phyloP scores from a whole-genome alignment of 108 stramenopile species.

The Fistulifera solaris region DNA sequence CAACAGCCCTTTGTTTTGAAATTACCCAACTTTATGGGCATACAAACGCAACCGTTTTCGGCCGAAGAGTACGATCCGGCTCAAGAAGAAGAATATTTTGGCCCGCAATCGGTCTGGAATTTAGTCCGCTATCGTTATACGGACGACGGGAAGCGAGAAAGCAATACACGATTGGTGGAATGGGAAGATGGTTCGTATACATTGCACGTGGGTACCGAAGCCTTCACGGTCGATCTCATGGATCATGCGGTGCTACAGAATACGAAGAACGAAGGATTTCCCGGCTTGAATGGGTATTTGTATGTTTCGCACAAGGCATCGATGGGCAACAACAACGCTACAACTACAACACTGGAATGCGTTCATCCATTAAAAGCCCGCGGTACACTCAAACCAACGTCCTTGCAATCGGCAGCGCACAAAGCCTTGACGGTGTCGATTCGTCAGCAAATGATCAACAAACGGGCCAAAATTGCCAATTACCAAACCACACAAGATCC shows the following conservation, averaged over 20 bases:
- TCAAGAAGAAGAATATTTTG: conserved; percentile 51
- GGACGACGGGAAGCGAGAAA: conserved; percentile 35
- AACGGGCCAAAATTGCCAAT: conserved; percentile 54
- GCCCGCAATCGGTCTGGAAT: conserved; percentile 52
- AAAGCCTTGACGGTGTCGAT: conserved; percentile 68
- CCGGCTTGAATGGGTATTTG: conserved; percentile 64
- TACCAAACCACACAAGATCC: conserved; percentile 76
- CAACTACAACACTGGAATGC: conserved; percentile 70
- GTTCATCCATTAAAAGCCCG: conserved; percentile 45
- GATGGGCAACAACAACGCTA: conserved; percentile 8
- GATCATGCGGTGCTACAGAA: conserved; percentile 1
- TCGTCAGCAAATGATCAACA: conserved; percentile 65
- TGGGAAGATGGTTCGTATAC: conserved; percentile 86
- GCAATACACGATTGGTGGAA: conserved; percentile 72
- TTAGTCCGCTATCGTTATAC: conserved; percentile 82
- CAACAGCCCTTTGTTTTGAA: conserved; percentile 32
- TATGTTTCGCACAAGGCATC: conserved; percentile 46
- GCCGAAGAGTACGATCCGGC: conserved; percentile 39
- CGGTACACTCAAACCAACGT: conserved; percentile 51
- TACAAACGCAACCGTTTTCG: conserved; percentile 61
- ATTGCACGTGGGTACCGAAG: conserved; percentile 77
- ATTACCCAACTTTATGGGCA: conserved; percentile 72
- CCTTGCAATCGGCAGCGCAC: conserved; percentile 69
- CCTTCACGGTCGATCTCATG: conserved; percentile 62
- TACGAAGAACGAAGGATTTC: conserved; percentile 21